Evolutionary conservation across 2,329 filamentous ascomycete species (phyloP), one percentile per base, ranked within the genome.

Genomic region (Pseudogymnoascus sp.): DNA sequence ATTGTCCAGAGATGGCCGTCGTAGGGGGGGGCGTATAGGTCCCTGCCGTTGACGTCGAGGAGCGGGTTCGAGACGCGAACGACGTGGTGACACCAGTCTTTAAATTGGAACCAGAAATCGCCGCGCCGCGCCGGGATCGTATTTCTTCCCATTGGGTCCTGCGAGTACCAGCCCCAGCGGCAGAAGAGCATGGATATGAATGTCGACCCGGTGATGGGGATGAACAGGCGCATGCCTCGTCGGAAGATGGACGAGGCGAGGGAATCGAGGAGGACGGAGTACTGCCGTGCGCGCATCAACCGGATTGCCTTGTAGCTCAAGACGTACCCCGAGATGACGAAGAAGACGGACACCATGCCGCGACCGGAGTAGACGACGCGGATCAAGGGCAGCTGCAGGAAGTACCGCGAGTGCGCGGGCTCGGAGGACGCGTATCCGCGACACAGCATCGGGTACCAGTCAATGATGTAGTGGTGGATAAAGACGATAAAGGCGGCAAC

Each of bases 1-100:
- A 89, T 88, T 0, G 81, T 86, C 84, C 85, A 88, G 3, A 83
- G 71, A 67, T 88, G 86, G 25, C 78, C 45, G 14, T 39, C 36
- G 36, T 39, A 16, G 36, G 36, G 36, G 36, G 36, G 36, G 4
- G 36, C 36, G 36, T 39, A 39, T 6, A 39, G 36, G 36, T 39
- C 36, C 36, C 36, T 39, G 36, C 36, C 14, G 16, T 51, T 51
- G 45, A 51, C 19, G 19, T 51, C 45, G 45, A 51, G 8, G 45
- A 51, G 25, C 19, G 45, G 45, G 25, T 28, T 28, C 16, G 19
- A 21, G 45, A 21, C 16, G 45, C 45, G 19, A 51, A 23, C 16
- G 25, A 51, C 19, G 11, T 23, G 19, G 45, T 19, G 13, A 51
- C 45, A 23, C 19, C 19, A 51, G 14, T 51, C 25, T 28, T 51